Evolutionary conservation across 1,284 basidiomycete species (phyloP), one percentile per base, ranked within the genome.

Genomic region (Trametes pubescens): DNA sequence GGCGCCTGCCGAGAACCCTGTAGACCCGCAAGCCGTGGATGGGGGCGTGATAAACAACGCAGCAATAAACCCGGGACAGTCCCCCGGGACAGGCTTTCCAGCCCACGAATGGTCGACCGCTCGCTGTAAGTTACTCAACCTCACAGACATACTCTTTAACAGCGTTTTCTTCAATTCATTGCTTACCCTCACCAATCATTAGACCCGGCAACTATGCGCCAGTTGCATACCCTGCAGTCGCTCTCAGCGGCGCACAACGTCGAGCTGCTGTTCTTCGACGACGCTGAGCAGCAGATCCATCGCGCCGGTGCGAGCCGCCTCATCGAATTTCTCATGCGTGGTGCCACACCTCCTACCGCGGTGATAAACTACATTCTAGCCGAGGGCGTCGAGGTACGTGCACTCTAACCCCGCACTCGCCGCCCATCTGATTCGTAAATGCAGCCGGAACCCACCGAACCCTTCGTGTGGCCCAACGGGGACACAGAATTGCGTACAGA

Each of bases 41-140:
- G 40, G 18, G 3, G 22, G 21, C 22, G 10, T 22, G 24, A 47
- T 14, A 7, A 8, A 32, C 16, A 11, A 9, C 21, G 44, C 4
- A 22, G 44, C 24, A 1, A 9, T 16, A 2, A 44, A 18, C 43
- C 18, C 5, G 4, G 48, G 29, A 3, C 38, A 26, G 22, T 11
- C 9, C 14, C 35, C 54, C 54, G 5, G 1, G 13, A 22, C 46
- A 3, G 29, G 29, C 29, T 32, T 32, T 11, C 44, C 54, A 2
- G 21, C 54, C 13, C 40, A 56, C 18, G 54, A 56, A 47, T 56
- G 54, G 54, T 46, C 54, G 10, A 56, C 40, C 8, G 40, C 54
- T 21, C 54, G 54, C 18, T 56, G 54, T 56, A 34, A n/a, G n/a
- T n/a, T n/a, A n/a, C n/a, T n/a, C n/a, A n/a, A n/a, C n/a, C n/a